Conservation (phyloP, 2,329 filamentous ascomycete species). For the Microdochium nivale region DNA sequence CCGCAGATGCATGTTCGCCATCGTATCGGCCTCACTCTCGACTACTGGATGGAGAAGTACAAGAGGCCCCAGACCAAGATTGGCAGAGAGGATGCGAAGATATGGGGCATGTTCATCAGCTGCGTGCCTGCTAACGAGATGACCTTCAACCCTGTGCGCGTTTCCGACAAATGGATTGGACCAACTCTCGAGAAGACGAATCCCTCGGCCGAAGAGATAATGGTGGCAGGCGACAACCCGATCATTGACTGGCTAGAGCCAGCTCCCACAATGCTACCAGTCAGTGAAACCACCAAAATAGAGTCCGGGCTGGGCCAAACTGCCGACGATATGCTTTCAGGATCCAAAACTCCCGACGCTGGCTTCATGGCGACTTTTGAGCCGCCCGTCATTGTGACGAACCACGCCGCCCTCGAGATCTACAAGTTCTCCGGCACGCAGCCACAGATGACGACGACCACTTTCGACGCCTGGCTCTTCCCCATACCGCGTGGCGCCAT, state of each 20-base stretch:
- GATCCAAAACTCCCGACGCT: constrained; percentile 55
- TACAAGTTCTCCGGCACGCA: constrained; percentile 45
- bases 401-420: constrained; percentile 53
- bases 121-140: constrained; percentile 41
- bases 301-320: constrained; percentile 44
- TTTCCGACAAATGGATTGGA: constrained; percentile 68
- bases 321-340: constrained; percentile 29
- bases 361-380: constrained; percentile 69
- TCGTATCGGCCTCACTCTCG: constrained; percentile 60
- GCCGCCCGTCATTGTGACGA: constrained; percentile 64
- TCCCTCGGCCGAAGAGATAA: constrained; percentile 32
- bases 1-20: constrained; percentile 63
- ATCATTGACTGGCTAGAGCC: constrained; percentile 68
- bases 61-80: constrained; percentile 30
- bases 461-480: constrained; percentile 51
- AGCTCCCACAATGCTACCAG: constrained; percentile 49
- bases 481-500: constrained; percentile 38
- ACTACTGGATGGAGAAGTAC: constrained; percentile 67
- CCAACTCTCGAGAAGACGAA: constrained; percentile 52
- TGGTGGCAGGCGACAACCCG: constrained; percentile 20
- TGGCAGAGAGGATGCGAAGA: constrained; percentile 31
- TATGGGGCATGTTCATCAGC: constrained; percentile 62
- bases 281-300: constrained; percentile 36
- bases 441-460: constrained; percentile 30
- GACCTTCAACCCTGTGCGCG: constrained; percentile 52